Evolutionary conservation across 2,329 filamentous ascomycete species (phyloP).

Genomic region (Diaporthe nobilis): DNA sequence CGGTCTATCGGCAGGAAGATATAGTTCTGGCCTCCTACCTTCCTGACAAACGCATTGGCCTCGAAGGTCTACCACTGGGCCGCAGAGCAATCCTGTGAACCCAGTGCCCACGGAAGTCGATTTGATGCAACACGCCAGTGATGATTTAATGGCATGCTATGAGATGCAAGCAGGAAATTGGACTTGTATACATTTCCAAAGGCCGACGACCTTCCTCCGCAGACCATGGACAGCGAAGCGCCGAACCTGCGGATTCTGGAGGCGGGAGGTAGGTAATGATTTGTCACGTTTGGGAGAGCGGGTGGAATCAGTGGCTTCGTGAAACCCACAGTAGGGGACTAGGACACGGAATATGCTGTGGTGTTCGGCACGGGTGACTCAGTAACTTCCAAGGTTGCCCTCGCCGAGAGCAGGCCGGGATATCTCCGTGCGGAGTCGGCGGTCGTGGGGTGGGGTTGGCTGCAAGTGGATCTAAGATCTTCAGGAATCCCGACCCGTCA

Average conservation of each 20-base stretch:
- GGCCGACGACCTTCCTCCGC: background rate
- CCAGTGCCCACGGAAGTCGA: too few relatives aligned
- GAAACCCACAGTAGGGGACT: background rate
- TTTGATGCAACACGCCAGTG: background rate
- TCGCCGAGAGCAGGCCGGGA: slow-evolving; percentile 27
- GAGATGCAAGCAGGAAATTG: background rate
- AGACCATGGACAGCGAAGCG: background rate
- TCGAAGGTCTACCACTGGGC: background rate
- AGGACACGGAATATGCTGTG: background rate
- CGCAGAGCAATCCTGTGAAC: background rate
- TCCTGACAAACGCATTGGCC: background rate
- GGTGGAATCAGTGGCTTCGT: slow-evolving; percentile 5
- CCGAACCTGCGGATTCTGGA: background rate
- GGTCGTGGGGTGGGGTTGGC: background rate
- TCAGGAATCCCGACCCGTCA: slow-evolving; percentile 18
- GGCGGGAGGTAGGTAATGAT: background rate
- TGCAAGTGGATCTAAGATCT: slow-evolving; percentile 20
- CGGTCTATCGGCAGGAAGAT: background rate
- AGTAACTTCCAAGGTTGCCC: background rate
- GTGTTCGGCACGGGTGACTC: background rate
- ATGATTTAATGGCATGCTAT: background rate
- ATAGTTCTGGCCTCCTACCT: background rate
- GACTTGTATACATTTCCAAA: too few relatives aligned
- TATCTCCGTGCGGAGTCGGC: slow-evolving; percentile 33
- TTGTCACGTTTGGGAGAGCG: background rate